Base-by-base conservation (phyloP, 352 stramenopile genomes). In the Thalassiosira exigua region DNA sequence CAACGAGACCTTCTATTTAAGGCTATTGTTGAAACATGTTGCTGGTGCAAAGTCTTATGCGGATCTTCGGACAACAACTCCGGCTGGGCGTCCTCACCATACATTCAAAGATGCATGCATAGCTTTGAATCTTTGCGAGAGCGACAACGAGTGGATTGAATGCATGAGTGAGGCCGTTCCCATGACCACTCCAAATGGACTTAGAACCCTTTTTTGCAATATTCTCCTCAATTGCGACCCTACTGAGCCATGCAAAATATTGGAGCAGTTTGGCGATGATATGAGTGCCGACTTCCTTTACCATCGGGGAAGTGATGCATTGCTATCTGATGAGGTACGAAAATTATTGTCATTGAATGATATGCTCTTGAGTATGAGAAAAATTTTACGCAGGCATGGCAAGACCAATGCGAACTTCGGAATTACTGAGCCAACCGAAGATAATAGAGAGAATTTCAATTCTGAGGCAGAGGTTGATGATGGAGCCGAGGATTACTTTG, bases 141-240 rank as follows among this genome's bases (percentile, higher is more conserved):
- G 56, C 32, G 59, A 69, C 36, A 29, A 14, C 19, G 22, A 42
- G 27, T 69, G 59, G 59, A 41, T 69, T 39, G 41, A 52, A 36
- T 57, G 39, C 21, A 33, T 69, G 19, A 57, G 56, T 17, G 59
- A 69, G 24, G 59, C 59, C 7, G 36, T 46, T 9, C 7, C 7
- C 7, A 46, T 46, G 7, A 17, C 36, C 7, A 9, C 7, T 46
- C 7, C 36, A 46, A 57, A 30, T 22, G 9, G 7, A 9, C 7
- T 46, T 46, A 9, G 59, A 5, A 41, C 42, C 14, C 24, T 69
- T 11, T 69, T 69, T 57, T 21, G 14, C 3, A 50, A 19, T 14
- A 69, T 69, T 7, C 19, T 69, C 4, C 3, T 69, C 4, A 52
- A 69, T 69, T 69, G 59, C 26, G 4, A 69, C 19, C n/a, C 36